phyloP scores from a whole-genome alignment of 768 basidiomycete species.

The Gloeostereum incarnatum region DNA sequence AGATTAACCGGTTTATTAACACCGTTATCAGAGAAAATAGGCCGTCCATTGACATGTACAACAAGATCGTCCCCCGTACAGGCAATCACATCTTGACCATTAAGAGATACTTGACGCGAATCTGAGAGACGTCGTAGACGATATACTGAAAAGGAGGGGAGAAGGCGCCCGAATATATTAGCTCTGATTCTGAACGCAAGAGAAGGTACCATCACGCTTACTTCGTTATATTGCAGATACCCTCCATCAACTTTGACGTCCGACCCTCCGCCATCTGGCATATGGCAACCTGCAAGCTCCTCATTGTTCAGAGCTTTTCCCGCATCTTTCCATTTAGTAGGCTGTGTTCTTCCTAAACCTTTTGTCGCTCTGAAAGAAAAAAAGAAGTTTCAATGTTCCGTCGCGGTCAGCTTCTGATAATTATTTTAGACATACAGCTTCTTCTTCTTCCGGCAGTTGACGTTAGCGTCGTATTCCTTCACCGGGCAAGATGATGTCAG shows the following conservation, averaged over 20 bases:
- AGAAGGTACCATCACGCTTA: too few species aligned
- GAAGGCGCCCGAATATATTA: not conserved
- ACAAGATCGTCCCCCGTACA: too few species aligned
- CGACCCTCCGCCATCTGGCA: conserved; percentile 36
- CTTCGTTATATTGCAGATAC: conserved; percentile 34
- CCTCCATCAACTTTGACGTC: conserved; percentile 10
- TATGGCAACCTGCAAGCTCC: conserved; percentile 41
- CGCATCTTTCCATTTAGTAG: conserved; percentile 50
- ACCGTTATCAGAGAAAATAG: too few species aligned
- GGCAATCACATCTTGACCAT: too few species aligned
- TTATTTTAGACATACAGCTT: conserved; percentile 24
- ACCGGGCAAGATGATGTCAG: not conserved
- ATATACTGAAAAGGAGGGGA: conserved; percentile 25
- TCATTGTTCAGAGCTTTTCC: conserved; percentile 37
- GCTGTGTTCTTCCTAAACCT: conserved; percentile 44
- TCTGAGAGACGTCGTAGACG: conserved; percentile 32
- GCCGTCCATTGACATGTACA: too few species aligned
- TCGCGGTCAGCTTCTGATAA: too few species aligned
- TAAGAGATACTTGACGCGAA: conserved; percentile 29
- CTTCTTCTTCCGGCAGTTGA: conserved; percentile 29
- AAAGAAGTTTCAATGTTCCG: too few species aligned
- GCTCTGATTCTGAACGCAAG: too few species aligned
- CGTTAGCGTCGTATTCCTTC: conserved; percentile 41
- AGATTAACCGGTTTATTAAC: too few species aligned
- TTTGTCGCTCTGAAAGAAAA: conserved; percentile 35